Percentiles rank a stretch among this genome's conserved stretches.
Conservation (phyloP, 179 eudicot species). For the Pouteria campechiana region DNA sequence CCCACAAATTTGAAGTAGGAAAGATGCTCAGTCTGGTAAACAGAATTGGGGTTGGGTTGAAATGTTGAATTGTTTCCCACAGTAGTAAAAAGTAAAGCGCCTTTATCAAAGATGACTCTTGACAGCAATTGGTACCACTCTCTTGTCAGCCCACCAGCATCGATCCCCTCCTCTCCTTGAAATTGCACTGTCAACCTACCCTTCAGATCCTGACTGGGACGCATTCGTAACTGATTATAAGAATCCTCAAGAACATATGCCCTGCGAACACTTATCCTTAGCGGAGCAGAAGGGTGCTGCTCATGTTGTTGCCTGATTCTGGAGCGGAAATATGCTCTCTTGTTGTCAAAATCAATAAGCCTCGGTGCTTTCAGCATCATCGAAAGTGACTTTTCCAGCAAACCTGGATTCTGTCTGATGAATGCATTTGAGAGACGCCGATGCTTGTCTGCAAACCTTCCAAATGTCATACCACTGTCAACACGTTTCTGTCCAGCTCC, state of each 20-base stretch:
- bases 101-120: conserved; percentile 91
- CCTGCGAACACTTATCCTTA: conserved; percentile 80
- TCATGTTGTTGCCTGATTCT: conserved; percentile 95
- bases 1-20: conserved; percentile 99
- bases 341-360: conserved; percentile 93
- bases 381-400: conserved; percentile 85
- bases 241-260: conserved; percentile 97
- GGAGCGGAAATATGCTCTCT: conserved; percentile 87
- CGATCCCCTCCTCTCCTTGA: conserved; percentile 99
- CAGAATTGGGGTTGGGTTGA: conserved; percentile 99
- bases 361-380: conserved; percentile 91
- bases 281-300: conserved; percentile 85
- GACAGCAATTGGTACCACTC: conserved; percentile 98
- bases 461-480: conserved; percentile 55
- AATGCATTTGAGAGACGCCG: conserved; percentile 88
- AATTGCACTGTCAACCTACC: conserved; percentile 95
- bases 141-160: conserved; percentile 98
- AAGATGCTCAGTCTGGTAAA: conserved; percentile 95
- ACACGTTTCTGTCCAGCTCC: conserved; percentile 36
- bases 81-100: conserved; percentile 90
- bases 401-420: conserved; percentile 86
- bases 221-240: conserved; percentile 92
- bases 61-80: conserved; percentile 93
- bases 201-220: conserved; percentile 78
- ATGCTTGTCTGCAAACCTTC: conserved; percentile 84